Conservation (phyloP, 805 yeast species). For the Sporopachydermia quercuum region DNA sequence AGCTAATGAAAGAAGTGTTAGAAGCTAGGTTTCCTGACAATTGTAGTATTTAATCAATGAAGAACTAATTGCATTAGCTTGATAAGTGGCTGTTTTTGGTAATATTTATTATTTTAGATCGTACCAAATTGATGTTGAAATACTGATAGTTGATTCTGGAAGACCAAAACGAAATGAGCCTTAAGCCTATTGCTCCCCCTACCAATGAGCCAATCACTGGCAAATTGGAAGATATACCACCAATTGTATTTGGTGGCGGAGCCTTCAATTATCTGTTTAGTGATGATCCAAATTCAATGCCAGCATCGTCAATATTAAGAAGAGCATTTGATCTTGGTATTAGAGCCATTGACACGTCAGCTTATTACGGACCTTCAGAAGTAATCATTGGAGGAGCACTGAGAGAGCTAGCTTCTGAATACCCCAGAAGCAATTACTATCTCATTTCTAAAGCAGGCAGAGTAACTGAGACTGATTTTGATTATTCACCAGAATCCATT, state of each 20-base stretch:
- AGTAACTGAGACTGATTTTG: slow-evolving; percentile 50
- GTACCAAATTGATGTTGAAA: too few species aligned
- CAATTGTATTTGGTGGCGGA: slow-evolving; percentile 76
- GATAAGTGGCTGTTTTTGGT: too few species aligned
- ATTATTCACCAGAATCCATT: slow-evolving; percentile 50
- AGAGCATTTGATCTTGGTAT: slow-evolving; percentile 54
- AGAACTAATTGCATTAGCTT: too few species aligned
- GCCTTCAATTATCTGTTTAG: slow-evolving; percentile 73
- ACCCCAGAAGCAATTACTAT: slow-evolving; percentile 46
- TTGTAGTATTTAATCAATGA: too few species aligned
- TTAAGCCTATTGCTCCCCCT: background rate
- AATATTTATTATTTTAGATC: too few species aligned
- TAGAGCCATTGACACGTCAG: slow-evolving; percentile 78
- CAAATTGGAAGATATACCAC: slow-evolving; percentile 24
- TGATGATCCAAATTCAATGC: slow-evolving; percentile 45
- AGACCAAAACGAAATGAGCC: too few species aligned
- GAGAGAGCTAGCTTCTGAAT: slow-evolving; percentile 19
- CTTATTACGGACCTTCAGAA: slow-evolving; percentile 88
- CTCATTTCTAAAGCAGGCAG: slow-evolving; percentile 85
- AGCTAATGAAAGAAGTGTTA: too few species aligned
- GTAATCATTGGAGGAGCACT: slow-evolving; percentile 56
- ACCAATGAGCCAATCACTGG: background rate
- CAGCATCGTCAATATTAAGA: slow-evolving; percentile 40
- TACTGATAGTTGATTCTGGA: too few species aligned
- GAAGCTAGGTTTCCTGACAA: too few species aligned